phyloP scores from a whole-genome alignment of 208 protist genomes.

The Trypanosoma mega region DNA sequence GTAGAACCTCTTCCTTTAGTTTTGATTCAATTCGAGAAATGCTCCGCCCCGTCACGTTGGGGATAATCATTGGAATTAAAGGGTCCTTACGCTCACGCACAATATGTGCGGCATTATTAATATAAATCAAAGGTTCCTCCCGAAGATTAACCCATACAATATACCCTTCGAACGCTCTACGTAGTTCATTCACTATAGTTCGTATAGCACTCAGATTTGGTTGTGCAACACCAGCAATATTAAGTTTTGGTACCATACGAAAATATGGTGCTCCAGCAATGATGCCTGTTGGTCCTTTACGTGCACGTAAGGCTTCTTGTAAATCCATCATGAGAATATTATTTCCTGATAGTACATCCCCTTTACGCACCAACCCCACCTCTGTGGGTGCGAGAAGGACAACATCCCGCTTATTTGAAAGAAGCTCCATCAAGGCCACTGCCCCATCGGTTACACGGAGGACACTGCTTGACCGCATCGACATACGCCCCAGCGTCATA shows the following conservation, averaged over 20 bases:
- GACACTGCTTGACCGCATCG: slow-evolving; percentile 59
- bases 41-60: slow-evolving; percentile 68
- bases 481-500: slow-evolving; percentile 45
- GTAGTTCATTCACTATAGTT: slow-evolving; percentile 82
- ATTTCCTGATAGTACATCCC: slow-evolving; percentile 76
- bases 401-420: slow-evolving; percentile 54
- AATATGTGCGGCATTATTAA: slow-evolving; percentile 84
- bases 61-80: slow-evolving; percentile 77
- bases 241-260: slow-evolving; percentile 84
- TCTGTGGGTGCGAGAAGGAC: slow-evolving; percentile 68
- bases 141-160: slow-evolving; percentile 89
- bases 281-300: slow-evolving; percentile 68
- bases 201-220: slow-evolving; percentile 64
- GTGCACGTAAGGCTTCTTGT: slow-evolving; percentile 63
- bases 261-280: slow-evolving; percentile 85
- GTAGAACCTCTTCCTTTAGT: slow-evolving; percentile 81
- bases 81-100: slow-evolving; percentile 79
- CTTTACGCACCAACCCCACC: slow-evolving; percentile 48
- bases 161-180: slow-evolving; percentile 53
- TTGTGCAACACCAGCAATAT: slow-evolving; percentile 82
- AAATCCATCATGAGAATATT: slow-evolving; percentile 81
- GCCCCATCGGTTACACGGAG: slow-evolving; percentile 54
- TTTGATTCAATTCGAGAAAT: slow-evolving; percentile 82
- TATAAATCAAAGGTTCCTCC: slow-evolving; percentile 86
- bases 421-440: slow-evolving; percentile 72